phyloP scores from a whole-genome alignment of 148 eudicot genomes.

The Nepenthes gracilis region DNA sequence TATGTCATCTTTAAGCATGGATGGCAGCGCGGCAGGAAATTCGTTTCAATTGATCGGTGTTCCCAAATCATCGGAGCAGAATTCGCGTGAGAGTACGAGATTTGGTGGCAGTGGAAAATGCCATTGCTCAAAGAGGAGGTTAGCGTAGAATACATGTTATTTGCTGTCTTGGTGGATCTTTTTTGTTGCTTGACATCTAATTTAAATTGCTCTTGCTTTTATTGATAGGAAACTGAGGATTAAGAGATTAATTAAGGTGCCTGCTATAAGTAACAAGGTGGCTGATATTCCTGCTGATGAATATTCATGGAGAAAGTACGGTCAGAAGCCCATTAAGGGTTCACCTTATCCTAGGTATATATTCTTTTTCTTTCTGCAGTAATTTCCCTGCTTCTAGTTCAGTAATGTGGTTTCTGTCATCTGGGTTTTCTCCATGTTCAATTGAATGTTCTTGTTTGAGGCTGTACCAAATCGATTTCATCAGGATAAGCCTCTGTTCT shows the following conservation, averaged over 20 bases:
- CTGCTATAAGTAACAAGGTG: conserved; percentile 47
- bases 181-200: neutral
- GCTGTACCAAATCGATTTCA: no score
- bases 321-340: conserved; percentile 60
- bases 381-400: conserved; percentile 22
- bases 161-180: neutral
- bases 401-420: neutral
- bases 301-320: conserved; percentile 55
- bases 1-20: conserved; percentile 40
- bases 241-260: conserved; percentile 44
- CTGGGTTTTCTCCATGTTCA: no score
- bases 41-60: conserved; percentile 37
- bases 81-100: conserved; percentile 27
- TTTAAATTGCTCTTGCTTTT: neutral
- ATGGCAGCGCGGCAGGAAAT: conserved; percentile 25
- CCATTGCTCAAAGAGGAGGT: conserved; percentile 53
- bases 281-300: conserved; percentile 56
- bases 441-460: no score
- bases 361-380: conserved; percentile 4
- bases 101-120: conserved; percentile 38
- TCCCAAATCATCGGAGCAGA: conserved; percentile 31
- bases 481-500: no score
- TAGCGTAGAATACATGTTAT: neutral
- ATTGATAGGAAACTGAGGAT: conserved; percentile 42
- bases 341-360: conserved; percentile 55